These are phyloP conservation scores for Circinella umbellata DNA, from an alignment of 371 early-diverging fungal genomes.

Conservation along the genomic window DNA sequence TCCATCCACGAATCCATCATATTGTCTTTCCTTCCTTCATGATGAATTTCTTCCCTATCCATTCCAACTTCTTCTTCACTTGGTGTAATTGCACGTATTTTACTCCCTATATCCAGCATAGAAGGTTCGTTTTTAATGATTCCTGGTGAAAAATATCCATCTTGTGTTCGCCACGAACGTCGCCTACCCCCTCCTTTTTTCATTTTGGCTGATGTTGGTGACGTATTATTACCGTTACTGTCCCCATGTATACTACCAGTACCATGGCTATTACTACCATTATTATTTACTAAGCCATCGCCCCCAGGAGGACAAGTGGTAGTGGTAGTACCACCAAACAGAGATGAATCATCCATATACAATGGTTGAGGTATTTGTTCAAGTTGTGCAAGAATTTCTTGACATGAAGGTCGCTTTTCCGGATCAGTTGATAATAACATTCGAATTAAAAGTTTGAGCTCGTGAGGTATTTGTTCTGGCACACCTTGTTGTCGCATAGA, in stretches of 20 bases:
- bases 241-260: no score
- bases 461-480: slow-evolving; percentile 53
- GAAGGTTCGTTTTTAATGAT: slow-evolving; percentile 14
- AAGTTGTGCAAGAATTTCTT: slow-evolving; percentile 54
- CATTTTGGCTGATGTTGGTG: background rate
- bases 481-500: slow-evolving; percentile 23
- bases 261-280: background rate
- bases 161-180: slow-evolving; percentile 4
- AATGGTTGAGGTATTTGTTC: background rate
- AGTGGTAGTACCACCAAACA: background rate
- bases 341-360: slow-evolving; percentile 1
- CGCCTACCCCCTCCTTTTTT: slow-evolving; percentile 4
- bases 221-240: background rate
- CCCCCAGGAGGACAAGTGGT: background rate
- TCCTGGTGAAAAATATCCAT: background rate
- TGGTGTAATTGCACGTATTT: slow-evolving; percentile 3
- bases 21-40: background rate
- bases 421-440: slow-evolving; percentile 63
- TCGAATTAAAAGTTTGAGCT: slow-evolving; percentile 65
- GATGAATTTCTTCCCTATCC: background rate
- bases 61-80: background rate
- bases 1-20: slow-evolving; percentile 2
- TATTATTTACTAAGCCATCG: background rate
- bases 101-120: slow-evolving; percentile 12
- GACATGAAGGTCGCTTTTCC: slow-evolving; percentile 66